These are phyloP conservation scores for Rosa lucieae DNA, from an alignment of 306 rosid genomes.

Conservation along the genomic window DNA sequence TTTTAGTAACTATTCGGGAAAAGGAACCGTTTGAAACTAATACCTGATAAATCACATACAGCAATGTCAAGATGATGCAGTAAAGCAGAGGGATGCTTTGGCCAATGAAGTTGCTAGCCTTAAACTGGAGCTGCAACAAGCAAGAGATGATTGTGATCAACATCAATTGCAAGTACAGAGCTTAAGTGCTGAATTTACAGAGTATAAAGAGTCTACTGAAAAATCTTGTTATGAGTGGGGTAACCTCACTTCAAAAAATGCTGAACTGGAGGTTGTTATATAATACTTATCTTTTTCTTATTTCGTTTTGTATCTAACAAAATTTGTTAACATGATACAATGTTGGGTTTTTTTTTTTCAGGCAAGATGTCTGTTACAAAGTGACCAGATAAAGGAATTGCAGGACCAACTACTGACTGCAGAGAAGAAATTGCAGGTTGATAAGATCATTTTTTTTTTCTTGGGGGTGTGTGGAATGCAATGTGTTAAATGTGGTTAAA, in stretches of 20 bases:
- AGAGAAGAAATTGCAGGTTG: slow-evolving; percentile 76
- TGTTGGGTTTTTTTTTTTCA: slow-evolving; percentile 39
- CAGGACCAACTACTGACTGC: slow-evolving; percentile 59
- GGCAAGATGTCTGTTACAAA: slow-evolving; percentile 72
- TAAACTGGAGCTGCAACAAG: slow-evolving; percentile 73
- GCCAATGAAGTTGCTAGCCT: slow-evolving; percentile 64
- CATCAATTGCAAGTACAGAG: slow-evolving; percentile 59
- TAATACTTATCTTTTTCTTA: slow-evolving; percentile 13
- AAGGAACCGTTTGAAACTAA: slow-evolving; percentile 18
- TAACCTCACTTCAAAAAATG: slow-evolving; percentile 49
- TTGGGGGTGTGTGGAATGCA: background rate
- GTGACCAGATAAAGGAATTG: slow-evolving; percentile 52
- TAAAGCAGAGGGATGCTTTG: slow-evolving; percentile 81
- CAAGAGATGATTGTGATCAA: slow-evolving; percentile 72
- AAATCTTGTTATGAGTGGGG: slow-evolving; percentile 57
- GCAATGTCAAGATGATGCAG: slow-evolving; percentile 94
- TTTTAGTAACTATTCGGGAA: slow-evolving; percentile 9
- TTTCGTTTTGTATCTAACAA: background rate
- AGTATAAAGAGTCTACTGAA: slow-evolving; percentile 63
- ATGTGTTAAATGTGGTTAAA: too few relatives aligned
- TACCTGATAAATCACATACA: slow-evolving; percentile 32
- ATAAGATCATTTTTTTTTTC: slow-evolving; percentile 11
- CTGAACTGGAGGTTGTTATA: slow-evolving; percentile 70
- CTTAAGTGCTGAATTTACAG: slow-evolving; percentile 57
- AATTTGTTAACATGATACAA: background rate